Evolutionary conservation across 208 protist species (phyloP).

Genomic region (Acanthamoeba divionensis): DNA sequence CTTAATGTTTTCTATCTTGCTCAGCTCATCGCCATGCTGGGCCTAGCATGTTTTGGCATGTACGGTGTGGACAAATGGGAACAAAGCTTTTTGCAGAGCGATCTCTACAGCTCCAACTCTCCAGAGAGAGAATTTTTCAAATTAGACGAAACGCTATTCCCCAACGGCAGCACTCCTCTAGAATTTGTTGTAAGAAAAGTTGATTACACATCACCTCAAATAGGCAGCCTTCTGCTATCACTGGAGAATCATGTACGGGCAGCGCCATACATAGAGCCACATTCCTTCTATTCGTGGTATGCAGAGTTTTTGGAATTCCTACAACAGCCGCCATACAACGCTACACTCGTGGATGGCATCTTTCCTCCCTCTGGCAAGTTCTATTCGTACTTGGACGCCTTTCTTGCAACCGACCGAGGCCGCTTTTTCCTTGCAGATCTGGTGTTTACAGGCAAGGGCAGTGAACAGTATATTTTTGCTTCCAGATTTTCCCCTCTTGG

Average conservation of each 20-base stretch:
- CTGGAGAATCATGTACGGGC: not conserved
- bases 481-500: not conserved
- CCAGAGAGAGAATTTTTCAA: slow-evolving; percentile 18
- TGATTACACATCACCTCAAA: not conserved
- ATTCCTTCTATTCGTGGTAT: not conserved
- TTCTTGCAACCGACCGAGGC: not conserved
- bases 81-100: not conserved
- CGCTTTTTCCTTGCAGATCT: not conserved
- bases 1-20: no score
- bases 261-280: not conserved
- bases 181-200: not conserved
- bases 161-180: not conserved
- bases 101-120: slow-evolving; percentile 37
- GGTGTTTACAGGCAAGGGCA: not conserved
- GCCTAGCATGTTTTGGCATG: not conserved
- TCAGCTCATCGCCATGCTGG: not conserved
- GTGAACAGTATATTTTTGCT: not conserved
- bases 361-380: not conserved
- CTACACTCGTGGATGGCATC: not conserved
- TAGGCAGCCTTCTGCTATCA: not conserved
- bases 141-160: slow-evolving; percentile 24
- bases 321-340: not conserved
- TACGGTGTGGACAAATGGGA: slow-evolving; percentile 8
- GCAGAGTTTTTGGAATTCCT: not conserved
- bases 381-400: not conserved